Conservation (phyloP, 225 moss, liverwort and hornwort species). For the Polytrichum commune region DNA sequence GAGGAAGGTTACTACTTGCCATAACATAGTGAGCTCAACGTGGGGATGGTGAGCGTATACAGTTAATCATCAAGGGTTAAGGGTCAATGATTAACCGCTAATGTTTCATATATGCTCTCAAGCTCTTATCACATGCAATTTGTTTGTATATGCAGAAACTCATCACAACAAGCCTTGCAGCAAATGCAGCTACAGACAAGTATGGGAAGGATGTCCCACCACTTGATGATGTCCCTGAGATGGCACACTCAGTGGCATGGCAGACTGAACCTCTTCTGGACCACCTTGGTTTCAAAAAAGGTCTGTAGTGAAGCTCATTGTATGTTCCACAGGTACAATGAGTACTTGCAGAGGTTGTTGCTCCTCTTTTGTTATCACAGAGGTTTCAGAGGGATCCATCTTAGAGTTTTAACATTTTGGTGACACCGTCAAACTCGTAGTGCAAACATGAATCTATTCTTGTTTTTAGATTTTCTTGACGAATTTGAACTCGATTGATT, state of each 20-base stretch:
- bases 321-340: no score
- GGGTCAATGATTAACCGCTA: no score
- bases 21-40: no score
- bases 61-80: no score
- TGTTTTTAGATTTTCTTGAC: no score
- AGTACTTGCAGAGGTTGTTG: neutral
- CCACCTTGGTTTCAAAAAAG: conserved; percentile 81
- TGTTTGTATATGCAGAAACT: conserved; percentile 36
- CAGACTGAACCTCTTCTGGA: conserved; percentile 80
- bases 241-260: conserved; percentile 73
- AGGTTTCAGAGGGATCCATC: conserved; percentile 24
- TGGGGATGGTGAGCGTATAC: no score
- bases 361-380: conserved; percentile 21
- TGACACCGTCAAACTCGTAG: neutral
- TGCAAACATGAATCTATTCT: no score
- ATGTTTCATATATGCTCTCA: no score
- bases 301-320: conserved; percentile 23
- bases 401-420: neutral
- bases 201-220: conserved; percentile 60
- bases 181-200: conserved; percentile 20
- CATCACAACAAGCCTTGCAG: conserved; percentile 19
- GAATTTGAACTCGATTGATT: no score
- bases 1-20: no score
- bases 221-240: conserved; percentile 71
- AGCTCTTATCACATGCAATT: neutral